These are phyloP conservation scores for Fusarium metavorans DNA, from an alignment of 2,329 filamentous ascomycete species.

Conservation along the genomic window DNA sequence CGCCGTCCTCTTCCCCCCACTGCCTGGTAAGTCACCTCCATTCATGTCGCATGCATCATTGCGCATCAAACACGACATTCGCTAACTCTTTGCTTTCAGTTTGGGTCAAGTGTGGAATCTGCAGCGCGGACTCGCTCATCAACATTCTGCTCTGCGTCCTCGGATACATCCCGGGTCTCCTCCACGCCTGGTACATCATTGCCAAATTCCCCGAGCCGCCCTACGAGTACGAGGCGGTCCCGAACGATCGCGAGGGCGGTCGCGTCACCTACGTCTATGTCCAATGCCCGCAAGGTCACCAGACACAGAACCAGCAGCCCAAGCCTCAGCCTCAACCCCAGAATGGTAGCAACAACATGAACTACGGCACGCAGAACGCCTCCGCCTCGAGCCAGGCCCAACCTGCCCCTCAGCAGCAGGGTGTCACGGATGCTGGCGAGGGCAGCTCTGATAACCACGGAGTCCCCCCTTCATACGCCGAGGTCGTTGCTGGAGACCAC, in stretches of 20 bases:
- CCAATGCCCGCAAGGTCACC: constrained; percentile 56
- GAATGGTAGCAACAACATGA: constrained; percentile 50
- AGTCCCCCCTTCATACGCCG: constrained; percentile 86
- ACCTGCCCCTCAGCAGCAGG: constrained; percentile 48
- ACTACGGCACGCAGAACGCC: constrained; percentile 59
- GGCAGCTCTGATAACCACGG: constrained; percentile 55
- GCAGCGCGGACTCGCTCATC: constrained; percentile 91
- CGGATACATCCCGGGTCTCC: constrained; percentile 84
- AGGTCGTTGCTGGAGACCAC: constrained; percentile 89
- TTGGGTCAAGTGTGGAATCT: constrained; percentile 96
- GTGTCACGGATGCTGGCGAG: constrained; percentile 53
- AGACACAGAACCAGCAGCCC: constrained; percentile 33
- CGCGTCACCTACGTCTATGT: constrained; percentile 85
- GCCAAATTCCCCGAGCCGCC: constrained; percentile 84
- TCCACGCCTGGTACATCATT: constrained; percentile 99
- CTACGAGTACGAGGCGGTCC: constrained; percentile 75
- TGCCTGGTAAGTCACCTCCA: constrained; percentile 65
- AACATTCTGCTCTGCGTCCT: constrained; percentile 91
- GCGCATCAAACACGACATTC: constrained; percentile 1
- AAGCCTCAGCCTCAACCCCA: constrained; percentile 48
- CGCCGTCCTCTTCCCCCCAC: constrained; percentile 74
- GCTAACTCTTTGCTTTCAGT: constrained; percentile 64
- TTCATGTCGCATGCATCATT: constrained; percentile 1
- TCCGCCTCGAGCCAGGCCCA: constrained; percentile 38
- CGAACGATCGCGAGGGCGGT: constrained; percentile 67